Evolutionary conservation across 2,329 filamentous ascomycete species (phyloP), one percentile per base, ranked within the genome.

Genomic region (Scedosporium boydii): DNA sequence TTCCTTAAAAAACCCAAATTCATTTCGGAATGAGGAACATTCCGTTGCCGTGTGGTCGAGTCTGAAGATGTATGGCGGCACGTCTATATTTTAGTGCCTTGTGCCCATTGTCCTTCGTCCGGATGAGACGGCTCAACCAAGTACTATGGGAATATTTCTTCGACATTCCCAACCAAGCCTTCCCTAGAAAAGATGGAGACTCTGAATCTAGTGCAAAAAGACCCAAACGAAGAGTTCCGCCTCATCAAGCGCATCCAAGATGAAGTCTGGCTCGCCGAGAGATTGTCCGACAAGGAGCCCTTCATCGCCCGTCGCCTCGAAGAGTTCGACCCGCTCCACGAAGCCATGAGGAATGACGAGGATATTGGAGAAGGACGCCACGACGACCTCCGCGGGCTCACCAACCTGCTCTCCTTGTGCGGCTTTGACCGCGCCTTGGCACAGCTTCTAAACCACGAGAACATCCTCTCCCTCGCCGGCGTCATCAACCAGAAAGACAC

Each of bases 361-460:
- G 60, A 60, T 48, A 61, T 66, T 59, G 51, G 18, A 27, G 51
- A 55, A 14, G 23, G 51, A 23, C 51, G 59, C 64, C 12, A 63
- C 59, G 42, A 63, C 70, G 59, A 64, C 69, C 44, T 56, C 9
- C 64, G 67, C 3, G 67, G 69, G 6, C 58, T 76, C 34, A 64
- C 72, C 27, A 38, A 65, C 46, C 59, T 69, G 6, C 63, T 79
- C 60, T 65, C 68, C 60, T 59, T 63, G 6, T 67, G 68, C 62
- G 72, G 70, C 29, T 68, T 74, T 23, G 70, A 66, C 42, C 63
- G 66, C n/a, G 66, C 68, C 14, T 64, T 76, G 21, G 65, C 69
- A 16, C 68, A 70, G 56, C 66, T 82, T 29, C 70, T 82, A 63
- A 78, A 80, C 65, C 80, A 82, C 65, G 76, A 80, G 64, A 81